Percentiles rank a stretch among this genome's conserved stretches.
phyloP scores from a whole-genome alignment of 768 basidiomycete genomes.

The Lyophyllum decastes region DNA sequence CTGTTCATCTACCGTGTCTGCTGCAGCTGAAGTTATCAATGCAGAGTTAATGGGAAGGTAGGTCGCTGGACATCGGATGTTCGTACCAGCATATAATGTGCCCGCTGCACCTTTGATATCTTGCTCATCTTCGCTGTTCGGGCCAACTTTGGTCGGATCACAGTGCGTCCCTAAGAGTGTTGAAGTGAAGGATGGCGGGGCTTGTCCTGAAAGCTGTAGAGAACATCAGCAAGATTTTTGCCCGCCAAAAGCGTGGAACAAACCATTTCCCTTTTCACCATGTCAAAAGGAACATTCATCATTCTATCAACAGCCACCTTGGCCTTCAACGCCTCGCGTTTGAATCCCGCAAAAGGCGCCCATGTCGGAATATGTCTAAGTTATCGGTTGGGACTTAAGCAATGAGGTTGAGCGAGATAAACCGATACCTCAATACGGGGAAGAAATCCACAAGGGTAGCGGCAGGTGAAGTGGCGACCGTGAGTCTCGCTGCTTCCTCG shows the following conservation, averaged over 20 bases:
- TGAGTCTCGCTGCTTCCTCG: slow-evolving; percentile 46
- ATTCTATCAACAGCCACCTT: slow-evolving; percentile 46
- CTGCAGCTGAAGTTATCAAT: slow-evolving; percentile 30
- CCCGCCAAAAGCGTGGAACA: not conserved
- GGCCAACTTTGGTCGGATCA: slow-evolving; percentile 30
- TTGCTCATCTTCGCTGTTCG: slow-evolving; percentile 45
- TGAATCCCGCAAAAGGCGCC: slow-evolving; percentile 50
- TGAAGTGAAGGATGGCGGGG: slow-evolving; percentile 46
- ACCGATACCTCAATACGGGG: slow-evolving; percentile 39
- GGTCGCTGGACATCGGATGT: not conserved
- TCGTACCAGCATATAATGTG: slow-evolving; percentile 49
- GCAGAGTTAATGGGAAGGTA: not conserved
- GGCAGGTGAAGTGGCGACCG: slow-evolving; percentile 44
- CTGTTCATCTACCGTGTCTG: slow-evolving; percentile 34
- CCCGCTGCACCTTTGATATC: slow-evolving; percentile 60
- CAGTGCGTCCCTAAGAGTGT: slow-evolving; percentile 42
- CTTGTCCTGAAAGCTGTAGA: slow-evolving; percentile 41
- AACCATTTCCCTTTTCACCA: slow-evolving; percentile 52
- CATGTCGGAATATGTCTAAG: slow-evolving; percentile 49
- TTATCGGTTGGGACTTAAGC: not conserved
- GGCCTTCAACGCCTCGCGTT: slow-evolving; percentile 41
- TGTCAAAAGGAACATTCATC: slow-evolving; percentile 53
- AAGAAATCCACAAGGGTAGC: slow-evolving; percentile 53
- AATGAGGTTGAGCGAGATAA: not conserved
- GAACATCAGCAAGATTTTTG: slow-evolving; percentile 7